phyloP scores from a whole-genome alignment of 2,329 filamentous ascomycete genomes.

The Penicillium hordei region DNA sequence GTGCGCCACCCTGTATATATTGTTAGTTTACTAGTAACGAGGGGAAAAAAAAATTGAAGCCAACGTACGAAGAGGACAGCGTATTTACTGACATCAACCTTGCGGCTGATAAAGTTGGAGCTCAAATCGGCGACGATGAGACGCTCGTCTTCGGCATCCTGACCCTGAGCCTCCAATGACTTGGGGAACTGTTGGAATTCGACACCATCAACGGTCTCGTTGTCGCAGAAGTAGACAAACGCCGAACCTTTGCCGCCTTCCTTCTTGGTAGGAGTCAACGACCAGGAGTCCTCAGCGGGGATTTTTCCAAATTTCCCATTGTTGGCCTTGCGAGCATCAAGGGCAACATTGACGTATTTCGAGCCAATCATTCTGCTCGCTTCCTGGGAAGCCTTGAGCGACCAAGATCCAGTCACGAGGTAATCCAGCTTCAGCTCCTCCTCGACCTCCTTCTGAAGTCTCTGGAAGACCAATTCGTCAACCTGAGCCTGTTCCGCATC shows the following conservation, averaged over 20 bases:
- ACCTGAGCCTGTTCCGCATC: slow-evolving; percentile 53
- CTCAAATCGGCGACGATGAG: slow-evolving; percentile 91
- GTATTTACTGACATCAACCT: slow-evolving; percentile 75
- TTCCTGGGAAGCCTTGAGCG: slow-evolving; percentile 83
- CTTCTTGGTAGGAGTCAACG: slow-evolving; percentile 61
- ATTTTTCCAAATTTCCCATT: slow-evolving; percentile 84
- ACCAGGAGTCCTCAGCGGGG: slow-evolving; percentile 74
- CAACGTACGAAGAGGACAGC: slow-evolving; percentile 74
- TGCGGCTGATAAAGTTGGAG: slow-evolving; percentile 85
- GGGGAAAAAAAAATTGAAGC: background rate
- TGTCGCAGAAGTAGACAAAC: slow-evolving; percentile 87
- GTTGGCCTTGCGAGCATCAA: slow-evolving; percentile 64
- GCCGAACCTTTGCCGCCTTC: slow-evolving; percentile 55
- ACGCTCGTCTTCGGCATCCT: slow-evolving; percentile 61
- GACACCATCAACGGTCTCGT: slow-evolving; percentile 77
- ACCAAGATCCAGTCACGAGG: slow-evolving; percentile 87
- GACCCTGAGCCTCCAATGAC: slow-evolving; percentile 55
- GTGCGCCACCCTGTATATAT: slow-evolving; percentile 62
- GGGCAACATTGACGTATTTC: slow-evolving; percentile 73
- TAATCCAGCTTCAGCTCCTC: slow-evolving; percentile 81
- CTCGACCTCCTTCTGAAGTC: slow-evolving; percentile 64
- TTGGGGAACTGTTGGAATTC: slow-evolving; percentile 78
- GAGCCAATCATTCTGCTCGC: slow-evolving; percentile 73
- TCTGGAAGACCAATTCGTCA: slow-evolving; percentile 57
- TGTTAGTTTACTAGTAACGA: slow-evolving; percentile 12